phyloP scores from a whole-genome alignment of 78 protist genomes.

The Protostelium mycophagum region DNA sequence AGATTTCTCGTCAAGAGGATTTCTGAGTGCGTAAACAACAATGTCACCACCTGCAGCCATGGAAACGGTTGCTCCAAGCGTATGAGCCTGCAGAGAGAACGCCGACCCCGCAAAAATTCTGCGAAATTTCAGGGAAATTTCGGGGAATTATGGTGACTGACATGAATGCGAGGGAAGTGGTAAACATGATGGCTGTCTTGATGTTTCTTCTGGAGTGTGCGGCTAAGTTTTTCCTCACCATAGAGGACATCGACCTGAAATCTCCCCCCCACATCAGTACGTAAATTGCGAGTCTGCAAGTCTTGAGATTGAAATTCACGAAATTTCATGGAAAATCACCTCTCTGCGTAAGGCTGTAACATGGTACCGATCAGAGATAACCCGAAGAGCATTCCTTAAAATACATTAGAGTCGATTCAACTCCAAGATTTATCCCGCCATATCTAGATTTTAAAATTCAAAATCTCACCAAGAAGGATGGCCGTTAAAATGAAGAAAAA shows the following conservation, averaged over 20 bases:
- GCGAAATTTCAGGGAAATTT: not conserved
- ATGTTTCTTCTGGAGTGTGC: slow-evolving; percentile 66
- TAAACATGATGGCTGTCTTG: slow-evolving; percentile 87
- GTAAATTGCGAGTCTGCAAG: not conserved
- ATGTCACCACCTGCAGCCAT: slow-evolving; percentile 77
- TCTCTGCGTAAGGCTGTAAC: slow-evolving; percentile 55
- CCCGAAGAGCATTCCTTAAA: slow-evolving; percentile 68
- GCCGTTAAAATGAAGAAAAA: slow-evolving; percentile 60
- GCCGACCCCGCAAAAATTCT: slow-evolving; percentile 81
- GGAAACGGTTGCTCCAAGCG: slow-evolving; percentile 33
- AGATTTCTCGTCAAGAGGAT: slow-evolving; percentile 34
- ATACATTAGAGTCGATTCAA: not conserved
- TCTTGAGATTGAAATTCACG: too few relatives aligned
- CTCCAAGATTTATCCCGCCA: slow-evolving; percentile 9
- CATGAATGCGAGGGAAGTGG: slow-evolving; percentile 66
- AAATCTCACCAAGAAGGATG: slow-evolving; percentile 48
- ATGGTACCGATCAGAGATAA: slow-evolving; percentile 60
- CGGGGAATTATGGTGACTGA: not conserved
- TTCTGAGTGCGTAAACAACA: not conserved
- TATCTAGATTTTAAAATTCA: slow-evolving; percentile 7
- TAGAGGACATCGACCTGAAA: slow-evolving; percentile 10
- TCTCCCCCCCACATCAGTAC: slow-evolving; percentile 25
- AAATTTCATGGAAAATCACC: not conserved
- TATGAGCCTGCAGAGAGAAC: slow-evolving; percentile 64
- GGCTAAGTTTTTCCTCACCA: slow-evolving; percentile 70